These are phyloP conservation scores for Lyophyllum semitale DNA, from an alignment of 768 basidiomycete species.

Conservation along the genomic window DNA sequence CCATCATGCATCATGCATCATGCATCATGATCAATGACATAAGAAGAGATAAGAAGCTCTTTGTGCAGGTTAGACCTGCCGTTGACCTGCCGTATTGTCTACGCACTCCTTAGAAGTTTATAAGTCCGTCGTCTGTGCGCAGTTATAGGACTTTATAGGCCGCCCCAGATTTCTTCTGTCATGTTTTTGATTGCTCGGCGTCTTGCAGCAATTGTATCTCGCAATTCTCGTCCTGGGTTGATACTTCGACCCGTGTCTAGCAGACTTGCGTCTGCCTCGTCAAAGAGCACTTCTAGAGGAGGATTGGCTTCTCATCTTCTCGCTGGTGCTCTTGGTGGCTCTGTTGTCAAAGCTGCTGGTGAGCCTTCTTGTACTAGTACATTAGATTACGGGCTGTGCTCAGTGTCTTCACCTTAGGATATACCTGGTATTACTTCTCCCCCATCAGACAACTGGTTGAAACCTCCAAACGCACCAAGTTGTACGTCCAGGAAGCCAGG, in stretches of 20 bases:
- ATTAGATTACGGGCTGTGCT: neutral
- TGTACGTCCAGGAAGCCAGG: constrained; percentile 18
- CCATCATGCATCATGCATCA: too few species aligned
- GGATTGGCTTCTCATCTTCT: constrained; percentile 3
- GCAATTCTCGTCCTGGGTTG: neutral
- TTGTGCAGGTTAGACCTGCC: too few species aligned
- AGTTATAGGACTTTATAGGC: too few species aligned
- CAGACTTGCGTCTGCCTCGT: neutral
- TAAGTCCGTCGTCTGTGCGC: too few species aligned
- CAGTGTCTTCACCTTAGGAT: constrained; percentile 25
- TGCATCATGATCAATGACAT: too few species aligned
- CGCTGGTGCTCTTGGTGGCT: constrained; percentile 2
- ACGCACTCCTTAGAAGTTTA: too few species aligned
- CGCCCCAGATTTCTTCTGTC: too few species aligned
- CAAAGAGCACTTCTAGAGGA: neutral
- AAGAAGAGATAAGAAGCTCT: too few species aligned
- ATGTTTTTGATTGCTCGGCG: too few species aligned
- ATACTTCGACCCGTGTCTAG: neutral
- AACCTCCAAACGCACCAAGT: constrained; percentile 27
- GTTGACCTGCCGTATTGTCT: too few species aligned
- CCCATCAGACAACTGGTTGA: constrained; percentile 38
- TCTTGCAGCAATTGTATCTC: too few species aligned
- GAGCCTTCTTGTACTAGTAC: too few species aligned
- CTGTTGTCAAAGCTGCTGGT: neutral
- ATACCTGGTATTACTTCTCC: constrained; percentile 43